These are phyloP conservation scores for Hevea brasiliensis DNA, from an alignment of 345 rosid genomes.

Conservation along the genomic window DNA sequence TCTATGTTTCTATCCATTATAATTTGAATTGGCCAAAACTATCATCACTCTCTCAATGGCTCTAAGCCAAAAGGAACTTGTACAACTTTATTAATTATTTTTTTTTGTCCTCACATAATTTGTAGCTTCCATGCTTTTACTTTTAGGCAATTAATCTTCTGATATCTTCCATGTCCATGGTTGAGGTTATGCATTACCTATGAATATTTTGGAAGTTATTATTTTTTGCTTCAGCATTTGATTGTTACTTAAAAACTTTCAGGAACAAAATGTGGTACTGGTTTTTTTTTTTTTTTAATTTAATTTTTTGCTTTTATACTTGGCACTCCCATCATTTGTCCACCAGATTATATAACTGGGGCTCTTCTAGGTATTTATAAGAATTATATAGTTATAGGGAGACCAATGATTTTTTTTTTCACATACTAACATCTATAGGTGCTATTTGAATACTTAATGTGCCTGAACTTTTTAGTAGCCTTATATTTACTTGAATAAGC, in stretches of 20 bases:
- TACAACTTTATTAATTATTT: slow-evolving; percentile 1
- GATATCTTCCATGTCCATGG: not conserved
- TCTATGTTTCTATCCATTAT: not conserved
- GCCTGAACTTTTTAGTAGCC: not conserved
- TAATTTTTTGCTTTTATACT: no score
- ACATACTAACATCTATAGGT: not conserved
- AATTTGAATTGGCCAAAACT: not conserved
- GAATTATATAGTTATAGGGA: not conserved
- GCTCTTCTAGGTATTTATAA: not conserved
- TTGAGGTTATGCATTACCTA: not conserved
- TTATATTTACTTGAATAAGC: slow-evolving; percentile 6
- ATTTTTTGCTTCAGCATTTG: not conserved
- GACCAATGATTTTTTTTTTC: not conserved
- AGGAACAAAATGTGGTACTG: no score
- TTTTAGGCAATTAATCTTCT: not conserved
- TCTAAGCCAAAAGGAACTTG: slow-evolving; percentile 8
- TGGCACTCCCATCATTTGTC: no score
- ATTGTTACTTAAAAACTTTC: no score
- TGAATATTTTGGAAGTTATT: not conserved
- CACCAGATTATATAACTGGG: not conserved
- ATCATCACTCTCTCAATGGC: not conserved
- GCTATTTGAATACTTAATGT: not conserved
- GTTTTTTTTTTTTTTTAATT: not conserved
- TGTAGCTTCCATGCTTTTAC: not conserved
- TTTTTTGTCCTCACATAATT: not conserved